Conservation (phyloP, 306 rosid genomes). For the Crotalaria pallida region DNA sequence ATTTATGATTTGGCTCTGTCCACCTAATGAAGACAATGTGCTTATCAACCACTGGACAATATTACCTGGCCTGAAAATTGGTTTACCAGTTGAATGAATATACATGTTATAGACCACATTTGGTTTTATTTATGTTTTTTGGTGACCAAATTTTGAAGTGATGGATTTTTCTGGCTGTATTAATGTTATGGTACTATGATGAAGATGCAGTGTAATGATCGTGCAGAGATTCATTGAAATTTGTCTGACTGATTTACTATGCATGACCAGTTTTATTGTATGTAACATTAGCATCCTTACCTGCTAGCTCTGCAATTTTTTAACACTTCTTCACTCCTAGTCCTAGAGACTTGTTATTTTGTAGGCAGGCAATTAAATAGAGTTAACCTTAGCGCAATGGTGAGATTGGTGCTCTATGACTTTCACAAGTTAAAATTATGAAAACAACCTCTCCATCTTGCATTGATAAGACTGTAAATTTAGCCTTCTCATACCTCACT, state of each 20-base stretch:
- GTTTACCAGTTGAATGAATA: constrained; percentile 2
- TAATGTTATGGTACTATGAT: background rate
- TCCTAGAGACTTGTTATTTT: background rate
- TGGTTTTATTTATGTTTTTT: background rate
- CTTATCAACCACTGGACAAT: background rate
- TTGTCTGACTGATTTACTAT: background rate
- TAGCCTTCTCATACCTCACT: too few relatives aligned
- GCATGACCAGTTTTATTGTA: background rate
- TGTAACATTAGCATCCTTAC: background rate
- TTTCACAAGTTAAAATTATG: too few relatives aligned
- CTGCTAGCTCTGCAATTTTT: background rate
- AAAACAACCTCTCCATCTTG: too few relatives aligned
- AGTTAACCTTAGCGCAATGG: too few relatives aligned
- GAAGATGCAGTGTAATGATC: constrained; percentile 6
- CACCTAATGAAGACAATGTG: constrained; percentile 11
- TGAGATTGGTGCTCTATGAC: too few relatives aligned
- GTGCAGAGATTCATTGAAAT: background rate
- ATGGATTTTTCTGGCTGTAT: background rate
- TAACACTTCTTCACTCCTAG: background rate
- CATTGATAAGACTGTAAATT: too few relatives aligned
- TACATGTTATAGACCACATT: constrained; percentile 11
- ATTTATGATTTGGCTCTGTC: constrained; percentile 9
- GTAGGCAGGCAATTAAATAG: background rate
- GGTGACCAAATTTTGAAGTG: constrained; percentile 15
- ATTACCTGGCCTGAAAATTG: constrained; percentile 8